These are phyloP conservation scores for Tuber aestivum DNA, from an alignment of 495 filamentous ascomycete species.

Conservation along the genomic window DNA sequence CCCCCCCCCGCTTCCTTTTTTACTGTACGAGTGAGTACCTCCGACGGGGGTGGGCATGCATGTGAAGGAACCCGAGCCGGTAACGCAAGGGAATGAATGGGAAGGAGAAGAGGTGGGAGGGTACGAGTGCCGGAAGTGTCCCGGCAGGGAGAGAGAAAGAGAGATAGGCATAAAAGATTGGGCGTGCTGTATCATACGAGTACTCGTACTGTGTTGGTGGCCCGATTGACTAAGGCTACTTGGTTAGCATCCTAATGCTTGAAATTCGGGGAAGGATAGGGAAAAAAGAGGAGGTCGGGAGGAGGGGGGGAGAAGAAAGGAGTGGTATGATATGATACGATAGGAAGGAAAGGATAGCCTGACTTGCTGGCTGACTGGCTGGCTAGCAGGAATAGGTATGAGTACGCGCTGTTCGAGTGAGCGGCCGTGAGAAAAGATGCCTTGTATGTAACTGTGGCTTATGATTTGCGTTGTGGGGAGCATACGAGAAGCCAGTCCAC, in stretches of 20 bases:
- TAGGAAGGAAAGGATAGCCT: neutral
- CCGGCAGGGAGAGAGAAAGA: neutral
- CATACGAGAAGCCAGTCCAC: too few relatives aligned
- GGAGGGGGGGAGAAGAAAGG: neutral
- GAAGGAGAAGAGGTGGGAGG: neutral
- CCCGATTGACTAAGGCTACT: neutral
- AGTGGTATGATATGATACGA: neutral
- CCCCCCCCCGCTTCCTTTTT: neutral
- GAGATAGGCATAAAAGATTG: neutral
- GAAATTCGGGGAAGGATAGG: neutral
- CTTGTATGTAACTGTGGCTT: neutral
- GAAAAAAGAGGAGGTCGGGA: neutral
- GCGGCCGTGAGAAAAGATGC: neutral
- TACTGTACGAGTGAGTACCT: too few relatives aligned
- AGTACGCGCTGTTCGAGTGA: neutral
- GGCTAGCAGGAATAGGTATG: neutral
- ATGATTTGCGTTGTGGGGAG: neutral
- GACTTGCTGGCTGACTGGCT: neutral
- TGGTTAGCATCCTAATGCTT: neutral
- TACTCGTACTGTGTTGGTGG: neutral
- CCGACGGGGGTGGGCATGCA: neutral
- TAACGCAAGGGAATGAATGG: neutral
- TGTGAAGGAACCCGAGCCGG: neutral
- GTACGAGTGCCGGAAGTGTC: neutral
- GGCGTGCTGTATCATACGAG: neutral